Percentiles rank a stretch among this genome's conserved stretches.
These are phyloP conservation scores for Saprolegnia parasitica DNA, from an alignment of 352 stramenopile genomes.

Conservation along the genomic window DNA sequence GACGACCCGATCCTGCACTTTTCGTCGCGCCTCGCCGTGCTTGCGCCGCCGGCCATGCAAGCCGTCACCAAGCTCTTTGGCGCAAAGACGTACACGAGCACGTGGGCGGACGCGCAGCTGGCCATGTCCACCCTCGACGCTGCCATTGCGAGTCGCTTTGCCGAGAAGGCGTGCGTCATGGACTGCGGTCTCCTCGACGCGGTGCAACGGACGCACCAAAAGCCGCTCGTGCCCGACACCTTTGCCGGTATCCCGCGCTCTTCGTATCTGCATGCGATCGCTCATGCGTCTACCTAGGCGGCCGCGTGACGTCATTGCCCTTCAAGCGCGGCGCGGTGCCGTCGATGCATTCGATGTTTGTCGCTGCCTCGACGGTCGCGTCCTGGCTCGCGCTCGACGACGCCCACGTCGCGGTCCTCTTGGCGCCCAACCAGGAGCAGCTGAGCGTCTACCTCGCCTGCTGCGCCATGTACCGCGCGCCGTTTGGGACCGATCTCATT, in stretches of 20 bases:
- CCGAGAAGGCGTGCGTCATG: conserved; percentile 74
- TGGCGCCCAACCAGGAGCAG: conserved; percentile 82
- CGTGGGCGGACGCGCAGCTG: conserved; percentile 23
- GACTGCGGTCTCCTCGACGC: conserved; percentile 83
- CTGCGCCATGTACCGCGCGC: conserved; percentile 63
- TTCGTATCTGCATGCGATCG: neutral
- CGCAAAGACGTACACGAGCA: conserved; percentile 15
- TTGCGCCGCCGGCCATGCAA: conserved; percentile 20
- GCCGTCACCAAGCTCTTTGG: conserved; percentile 25
- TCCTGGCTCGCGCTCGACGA: conserved; percentile 76
- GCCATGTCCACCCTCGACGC: conserved; percentile 17
- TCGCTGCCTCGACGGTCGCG: conserved; percentile 73
- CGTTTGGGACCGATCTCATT: conserved; percentile 18
- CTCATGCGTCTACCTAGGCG: conserved; percentile 40
- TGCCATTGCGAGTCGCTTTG: conserved; percentile 42
- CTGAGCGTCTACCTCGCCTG: conserved; percentile 86
- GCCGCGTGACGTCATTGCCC: conserved; percentile 72
- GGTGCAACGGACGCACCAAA: conserved; percentile 75
- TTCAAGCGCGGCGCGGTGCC: conserved; percentile 65
- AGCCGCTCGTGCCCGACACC: conserved; percentile 74
- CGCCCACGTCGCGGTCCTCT: conserved; percentile 68
- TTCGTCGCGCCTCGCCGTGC: conserved; percentile 23
- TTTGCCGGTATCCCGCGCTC: conserved; percentile 56
- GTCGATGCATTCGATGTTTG: conserved; percentile 81
- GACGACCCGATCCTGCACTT: conserved; percentile 27